phyloP scores from a whole-genome alignment of 2,329 filamentous ascomycete genomes.

The Fusarium coffeatum region DNA sequence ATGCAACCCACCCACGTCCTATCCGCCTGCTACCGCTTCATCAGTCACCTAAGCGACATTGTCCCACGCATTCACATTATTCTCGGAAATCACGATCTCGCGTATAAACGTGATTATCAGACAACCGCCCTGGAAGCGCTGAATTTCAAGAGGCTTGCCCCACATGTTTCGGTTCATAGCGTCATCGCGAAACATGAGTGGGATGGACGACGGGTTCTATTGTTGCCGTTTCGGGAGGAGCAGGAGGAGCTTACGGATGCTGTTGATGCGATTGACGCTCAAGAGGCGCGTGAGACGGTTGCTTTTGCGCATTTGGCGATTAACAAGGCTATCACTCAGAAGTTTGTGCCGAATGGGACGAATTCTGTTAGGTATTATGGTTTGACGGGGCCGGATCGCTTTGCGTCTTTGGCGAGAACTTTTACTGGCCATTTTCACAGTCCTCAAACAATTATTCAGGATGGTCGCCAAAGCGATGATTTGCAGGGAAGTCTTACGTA shows the following conservation, averaged over 20 bases:
- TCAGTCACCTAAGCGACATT: slow-evolving; percentile 25
- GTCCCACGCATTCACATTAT: slow-evolving; percentile 36
- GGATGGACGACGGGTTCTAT: slow-evolving; percentile 35
- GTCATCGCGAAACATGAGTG: slow-evolving; percentile 23
- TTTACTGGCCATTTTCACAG: slow-evolving; percentile 42
- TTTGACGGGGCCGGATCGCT: slow-evolving; percentile 30
- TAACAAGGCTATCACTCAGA: slow-evolving; percentile 41
- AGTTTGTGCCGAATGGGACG: not conserved
- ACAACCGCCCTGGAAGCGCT: slow-evolving; percentile 38
- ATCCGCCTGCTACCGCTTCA: slow-evolving; percentile 37
- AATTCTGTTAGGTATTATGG: slow-evolving; percentile 23
- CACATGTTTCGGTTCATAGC: slow-evolving; percentile 32
- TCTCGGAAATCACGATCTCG: slow-evolving; percentile 44
- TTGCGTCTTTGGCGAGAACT: slow-evolving; percentile 37
- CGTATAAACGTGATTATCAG: slow-evolving; percentile 42
- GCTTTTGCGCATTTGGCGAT: slow-evolving; percentile 42
- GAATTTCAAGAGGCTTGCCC: slow-evolving; percentile 31
- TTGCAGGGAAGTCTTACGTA: slow-evolving; percentile 36
- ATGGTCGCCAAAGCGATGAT: not conserved
- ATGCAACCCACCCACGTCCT: slow-evolving; percentile 35
- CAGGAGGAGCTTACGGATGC: slow-evolving; percentile 31
- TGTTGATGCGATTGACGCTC: slow-evolving; percentile 16
- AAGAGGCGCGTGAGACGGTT: slow-evolving; percentile 33
- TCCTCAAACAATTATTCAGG: slow-evolving; percentile 35
- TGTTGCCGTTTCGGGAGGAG: slow-evolving; percentile 41